Evolutionary conservation across 495 filamentous ascomycete species (phyloP).

Genomic region (Penicillium chermesinum): DNA sequence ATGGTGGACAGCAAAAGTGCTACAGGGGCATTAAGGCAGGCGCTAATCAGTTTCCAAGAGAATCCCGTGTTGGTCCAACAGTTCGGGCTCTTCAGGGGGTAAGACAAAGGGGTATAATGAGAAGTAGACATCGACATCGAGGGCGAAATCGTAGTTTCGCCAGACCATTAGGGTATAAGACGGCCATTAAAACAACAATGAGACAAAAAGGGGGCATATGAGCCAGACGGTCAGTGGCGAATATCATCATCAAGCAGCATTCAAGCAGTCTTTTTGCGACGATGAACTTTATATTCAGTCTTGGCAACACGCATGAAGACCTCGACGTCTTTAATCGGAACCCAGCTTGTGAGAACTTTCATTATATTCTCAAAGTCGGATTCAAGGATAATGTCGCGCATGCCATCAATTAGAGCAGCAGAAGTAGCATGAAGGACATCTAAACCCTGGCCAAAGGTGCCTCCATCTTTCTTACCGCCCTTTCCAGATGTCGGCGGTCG

Average conservation of each 20-base stretch:
- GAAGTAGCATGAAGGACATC: conserved; percentile 89
- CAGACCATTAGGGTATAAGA: conserved; percentile 26
- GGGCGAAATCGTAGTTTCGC: conserved; percentile 6
- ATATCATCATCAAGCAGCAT: background rate
- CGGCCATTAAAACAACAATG: conserved; percentile 13
- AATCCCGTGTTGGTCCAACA: conserved; percentile 5
- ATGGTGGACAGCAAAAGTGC: no score
- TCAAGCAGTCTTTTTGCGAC: conserved; percentile 39
- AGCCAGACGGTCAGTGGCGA: background rate
- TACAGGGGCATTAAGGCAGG: background rate
- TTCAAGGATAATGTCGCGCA: conserved; percentile 84
- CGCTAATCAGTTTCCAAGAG: background rate
- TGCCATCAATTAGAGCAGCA: conserved; percentile 87
- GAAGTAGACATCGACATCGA: conserved; percentile 16
- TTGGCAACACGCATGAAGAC: conserved; percentile 91
- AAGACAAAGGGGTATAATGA: conserved; percentile 19
- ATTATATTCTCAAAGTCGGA: conserved; percentile 97
- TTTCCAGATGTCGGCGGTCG: conserved; percentile 37
- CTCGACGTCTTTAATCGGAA: conserved; percentile 93
- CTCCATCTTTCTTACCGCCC: conserved; percentile 30
- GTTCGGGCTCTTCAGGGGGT: background rate
- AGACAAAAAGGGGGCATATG: background rate
- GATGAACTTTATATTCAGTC: conserved; percentile 79
- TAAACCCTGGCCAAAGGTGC: conserved; percentile 60
- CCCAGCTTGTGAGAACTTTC: conserved; percentile 94